Percentiles rank a stretch among this genome's conserved stretches.
phyloP scores from a whole-genome alignment of 2,329 filamentous ascomycete genomes.

The Leptographium lundbergii region DNA sequence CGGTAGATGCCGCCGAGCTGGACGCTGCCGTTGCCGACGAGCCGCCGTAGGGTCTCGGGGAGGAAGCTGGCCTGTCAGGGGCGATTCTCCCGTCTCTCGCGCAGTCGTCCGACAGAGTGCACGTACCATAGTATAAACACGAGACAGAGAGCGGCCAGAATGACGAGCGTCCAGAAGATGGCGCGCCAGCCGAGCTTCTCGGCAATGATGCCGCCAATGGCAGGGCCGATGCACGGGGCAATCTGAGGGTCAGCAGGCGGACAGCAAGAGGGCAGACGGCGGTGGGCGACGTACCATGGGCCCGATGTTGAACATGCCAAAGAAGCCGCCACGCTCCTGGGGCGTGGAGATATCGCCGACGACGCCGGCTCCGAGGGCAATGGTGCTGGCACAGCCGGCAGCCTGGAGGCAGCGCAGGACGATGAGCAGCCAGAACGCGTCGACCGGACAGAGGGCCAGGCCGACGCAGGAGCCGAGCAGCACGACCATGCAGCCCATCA shows the following conservation, averaged over 20 bases:
- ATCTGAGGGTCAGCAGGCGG: not conserved
- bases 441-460: constrained; percentile 19
- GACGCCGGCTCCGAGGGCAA: constrained; percentile 20
- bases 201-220: constrained; percentile 14
- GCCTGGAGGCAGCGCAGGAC: constrained; percentile 20
- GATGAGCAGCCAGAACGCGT: constrained; percentile 20
- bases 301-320: constrained; percentile 21
- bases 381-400: constrained; percentile 21
- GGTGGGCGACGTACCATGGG: constrained; percentile 17
- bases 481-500: constrained; percentile 18
- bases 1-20: constrained; percentile 9
- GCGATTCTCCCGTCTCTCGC: no score
- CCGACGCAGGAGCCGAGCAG: constrained; percentile 20
- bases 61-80: constrained; percentile 9
- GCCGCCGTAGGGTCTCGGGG: constrained; percentile 19
- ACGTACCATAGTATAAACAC: constrained; percentile 35
- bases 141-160: constrained; percentile 6
- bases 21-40: constrained; percentile 18
- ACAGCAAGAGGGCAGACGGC: not conserved
- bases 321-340: constrained; percentile 21
- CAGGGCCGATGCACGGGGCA: constrained; percentile 12
- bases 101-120: not conserved
- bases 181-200: constrained; percentile 9
- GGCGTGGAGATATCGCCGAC: constrained; percentile 21
- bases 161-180: constrained; percentile 9